Base-by-base conservation (phyloP, 106 monocot genomes). In the Posidonia australis region DNA sequence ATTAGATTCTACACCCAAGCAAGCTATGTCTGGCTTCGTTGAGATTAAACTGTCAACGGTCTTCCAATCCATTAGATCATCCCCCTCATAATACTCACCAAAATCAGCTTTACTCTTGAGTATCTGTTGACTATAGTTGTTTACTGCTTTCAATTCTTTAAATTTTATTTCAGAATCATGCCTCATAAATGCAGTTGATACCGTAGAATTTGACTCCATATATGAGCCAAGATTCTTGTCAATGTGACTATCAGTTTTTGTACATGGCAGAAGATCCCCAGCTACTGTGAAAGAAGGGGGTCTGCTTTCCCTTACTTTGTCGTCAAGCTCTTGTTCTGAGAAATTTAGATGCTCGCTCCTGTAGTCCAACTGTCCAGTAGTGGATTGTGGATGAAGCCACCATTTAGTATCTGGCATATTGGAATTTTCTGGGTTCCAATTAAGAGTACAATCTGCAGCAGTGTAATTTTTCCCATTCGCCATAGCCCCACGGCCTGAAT, bases 331-430 rank as follows among this genome's bases (percentile, higher is more conserved):
- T 41, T 69, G 31, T 44, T 69, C 66, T 5, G 68, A 72, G 16
- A 23, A 69, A 58, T 72, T 69, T 16, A 64, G 56, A 27, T 79
- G 78, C 16, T 86, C 79, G 42, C 42, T 69, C 30, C 58, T 59
- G 29, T 74, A 78, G 36, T 77, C 75, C 59, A 71, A 77, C 42
- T 83, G 81, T 13, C 60, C 72, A 61, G 81, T 81, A 68, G 45
- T 91, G 4, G 85, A 44, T 10, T 47, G 59, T 19, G 22, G 14
- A 6, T 57, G 57, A 29, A 57, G 57, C 54, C 56, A 57, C 68
- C 55, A 68, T 56, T 68, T 68, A 56, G 56, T 54, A 7, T 66
- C 52, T 28, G 66, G 66, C 6, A 66, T 18, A 30, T 53, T 66
- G 10, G 52, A 36, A 10, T 45, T 63, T 27, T 7, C 28, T 16